Evolutionary conservation across 805 yeast genomes (phyloP).

Genomic region (Wickerhamomyces queroliae): DNA sequence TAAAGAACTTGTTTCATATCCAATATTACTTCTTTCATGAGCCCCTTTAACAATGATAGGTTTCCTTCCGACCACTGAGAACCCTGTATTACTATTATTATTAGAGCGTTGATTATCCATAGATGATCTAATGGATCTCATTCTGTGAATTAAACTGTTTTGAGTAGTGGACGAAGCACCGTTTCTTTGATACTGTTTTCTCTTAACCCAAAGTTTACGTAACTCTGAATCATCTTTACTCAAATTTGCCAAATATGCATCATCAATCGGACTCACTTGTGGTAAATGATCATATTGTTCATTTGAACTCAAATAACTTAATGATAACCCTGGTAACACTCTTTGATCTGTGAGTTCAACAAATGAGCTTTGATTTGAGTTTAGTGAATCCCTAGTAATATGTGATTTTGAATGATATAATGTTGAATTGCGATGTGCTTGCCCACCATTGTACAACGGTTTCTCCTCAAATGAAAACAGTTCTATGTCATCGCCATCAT

Average conservation of each 20-base stretch:
- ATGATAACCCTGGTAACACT: constrained; percentile 7
- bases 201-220: constrained; percentile 6
- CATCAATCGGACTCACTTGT: constrained; percentile 8
- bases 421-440: not conserved
- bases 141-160: not conserved
- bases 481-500: not conserved
- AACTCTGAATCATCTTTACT: constrained; percentile 8
- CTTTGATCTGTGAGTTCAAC: constrained; percentile 7
- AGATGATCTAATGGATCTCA: not conserved
- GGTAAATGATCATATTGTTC: not conserved
- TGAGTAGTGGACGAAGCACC: not conserved
- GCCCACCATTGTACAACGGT: not conserved
- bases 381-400: not conserved
- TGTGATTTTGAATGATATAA: not conserved
- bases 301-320: constrained; percentile 2
- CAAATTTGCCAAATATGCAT: constrained; percentile 7
- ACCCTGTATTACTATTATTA: not conserved
- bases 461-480: not conserved
- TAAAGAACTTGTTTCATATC: too few species aligned
- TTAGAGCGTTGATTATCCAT: not conserved
- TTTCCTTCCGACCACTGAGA: constrained; percentile 6
- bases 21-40: too few species aligned
- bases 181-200: not conserved
- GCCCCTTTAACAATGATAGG: constrained; percentile 2
- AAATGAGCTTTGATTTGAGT: not conserved